Base-by-base conservation (phyloP, 2,329 filamentous ascomycete species). In the Dothiorella sarmentorum region DNA sequence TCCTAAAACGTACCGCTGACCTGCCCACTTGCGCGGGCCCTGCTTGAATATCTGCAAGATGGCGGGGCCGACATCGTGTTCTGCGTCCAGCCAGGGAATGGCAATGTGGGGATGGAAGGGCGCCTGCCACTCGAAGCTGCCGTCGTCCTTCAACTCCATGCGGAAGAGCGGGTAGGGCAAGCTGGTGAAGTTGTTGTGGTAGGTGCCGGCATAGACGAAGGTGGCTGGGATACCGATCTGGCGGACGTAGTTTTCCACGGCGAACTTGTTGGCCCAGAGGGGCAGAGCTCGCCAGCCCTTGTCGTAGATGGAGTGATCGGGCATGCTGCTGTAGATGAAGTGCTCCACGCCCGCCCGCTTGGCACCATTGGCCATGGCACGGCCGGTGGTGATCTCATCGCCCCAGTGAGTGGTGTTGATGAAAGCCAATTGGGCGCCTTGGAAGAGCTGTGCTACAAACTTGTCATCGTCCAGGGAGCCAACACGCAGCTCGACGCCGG, bases 161-260 rank as follows among this genome's bases (percentile, higher is more conserved):
- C 92, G 94, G 77, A 97, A 97, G 3, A 97, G 81, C 1, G 94
- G 94, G 69, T 96, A 97, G 1, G 85, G 86, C 29, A 97, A 81
- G 45, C 90, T 94, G 27, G 93, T 97, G 75, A 97, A 99, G 73
- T 99, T 97, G 76, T 97, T 97, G 80, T 97, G 96, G 80, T 97
- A 99, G 67, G 97, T 97, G 61, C 93, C 94, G 9, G 92, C 91
- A 74, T 97, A 97, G 64, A 97, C 87, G 73, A 96, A 97, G 0
- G 93, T 97, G 1, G 92, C 86, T 0, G 90, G 90, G 10, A 97
- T 80, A 9, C 86, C 86, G 38, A 96, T 83, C 70, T 91, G 84
- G 60, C 90, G 85, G 53, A 97, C 83, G 73, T 97, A 96, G 57
- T 94, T 89, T 75, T 97, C 94, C 40, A 97, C 88, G 51, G 89